Conservation (phyloP, 495 filamentous ascomycete species). For the Penicillium robsamsonii region DNA sequence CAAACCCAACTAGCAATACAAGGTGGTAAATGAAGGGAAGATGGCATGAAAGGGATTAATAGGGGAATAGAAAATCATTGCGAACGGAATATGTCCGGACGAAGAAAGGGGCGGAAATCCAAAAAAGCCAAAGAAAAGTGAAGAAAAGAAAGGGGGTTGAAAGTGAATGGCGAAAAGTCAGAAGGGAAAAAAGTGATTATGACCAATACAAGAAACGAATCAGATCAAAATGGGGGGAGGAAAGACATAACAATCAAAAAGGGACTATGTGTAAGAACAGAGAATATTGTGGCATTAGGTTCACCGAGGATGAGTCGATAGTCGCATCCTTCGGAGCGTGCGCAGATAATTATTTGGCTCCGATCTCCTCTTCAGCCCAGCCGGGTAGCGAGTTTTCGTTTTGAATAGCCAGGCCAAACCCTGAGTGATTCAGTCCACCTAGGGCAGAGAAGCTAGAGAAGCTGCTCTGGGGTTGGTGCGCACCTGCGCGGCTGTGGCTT, state of each 20-base stretch:
- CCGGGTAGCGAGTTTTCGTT: slow-evolving; percentile 62
- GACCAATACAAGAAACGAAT: slow-evolving; percentile 35
- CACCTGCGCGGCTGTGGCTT: slow-evolving; percentile 42
- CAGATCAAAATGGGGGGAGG: slow-evolving; percentile 21
- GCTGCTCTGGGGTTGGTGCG: slow-evolving; percentile 54
- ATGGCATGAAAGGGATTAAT: slow-evolving; percentile 34
- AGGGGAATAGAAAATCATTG: slow-evolving; percentile 23
- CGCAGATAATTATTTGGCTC: slow-evolving; percentile 47
- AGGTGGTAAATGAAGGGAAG: slow-evolving; percentile 32
- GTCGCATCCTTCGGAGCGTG: slow-evolving; percentile 18
- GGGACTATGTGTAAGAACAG: slow-evolving; percentile 27
- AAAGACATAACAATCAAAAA: slow-evolving; percentile 18
- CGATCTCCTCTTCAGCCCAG: slow-evolving; percentile 64
- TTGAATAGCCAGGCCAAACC: slow-evolving; percentile 62
- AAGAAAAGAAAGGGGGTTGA: slow-evolving; percentile 29
- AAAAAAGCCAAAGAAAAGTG: slow-evolving; percentile 19
- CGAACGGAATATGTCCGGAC: slow-evolving; percentile 26
- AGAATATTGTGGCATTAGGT: slow-evolving; percentile 22
- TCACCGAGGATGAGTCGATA: slow-evolving; percentile 32
- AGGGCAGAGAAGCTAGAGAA: slow-evolving; percentile 59
- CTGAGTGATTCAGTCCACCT: slow-evolving; percentile 55
- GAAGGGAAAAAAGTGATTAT: slow-evolving; percentile 26
- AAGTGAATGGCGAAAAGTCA: slow-evolving; percentile 25
- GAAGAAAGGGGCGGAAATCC: slow-evolving; percentile 18
- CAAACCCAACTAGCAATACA: slow-evolving; percentile 51